Evolutionary conservation across 2,329 filamentous ascomycete genomes (phyloP), one percentile per base, ranked within the genome.

Genomic region (Claviceps monticola): DNA sequence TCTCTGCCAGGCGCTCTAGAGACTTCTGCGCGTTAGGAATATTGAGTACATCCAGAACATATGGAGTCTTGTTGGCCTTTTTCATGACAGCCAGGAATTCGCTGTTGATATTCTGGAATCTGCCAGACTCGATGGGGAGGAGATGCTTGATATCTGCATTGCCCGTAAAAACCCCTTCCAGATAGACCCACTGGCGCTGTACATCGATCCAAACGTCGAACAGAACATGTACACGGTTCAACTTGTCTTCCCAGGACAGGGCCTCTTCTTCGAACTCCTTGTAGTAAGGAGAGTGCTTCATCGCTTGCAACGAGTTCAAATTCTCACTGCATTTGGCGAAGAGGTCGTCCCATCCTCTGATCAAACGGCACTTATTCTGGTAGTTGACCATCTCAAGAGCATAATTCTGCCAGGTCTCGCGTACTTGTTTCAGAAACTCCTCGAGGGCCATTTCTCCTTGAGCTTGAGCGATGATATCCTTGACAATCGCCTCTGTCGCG

Each of bases 191-290:
- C 71, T 98, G 93, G 55, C 94, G 85, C 68, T 99, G 93, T n/a
- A 99, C 94, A 69, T 98, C 94, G 60, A 98, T 98, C 94, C 94
- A 99, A 16, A 98, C 90, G 66, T 99, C 93, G 62, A 99, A 98
- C 9, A 98, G 78, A 16, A 98, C 88, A 64, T 98, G 93, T 2
- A 98, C 89, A 46, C 93, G 83, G 66, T 97, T 99, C 26, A 99
- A 78, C 66, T 95, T 95, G 69, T 98, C 94, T 69, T 98, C 94
- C 93, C 93, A 98, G 1, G 86, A 80, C 1, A 89, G 86, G 6
- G 94, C 94, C 60, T 98, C 93, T 61, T 98, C 93, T 65, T 98
- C 93, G 56, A 99, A 99, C 61, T 97, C 91, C 67, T 96, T 97
- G 76, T 95, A 98, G 68, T 98, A 98, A 0, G 93, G 93, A 5